phyloP scores from a whole-genome alignment of 1,139 yeast genomes.

The Yamadazyma sp. region DNA sequence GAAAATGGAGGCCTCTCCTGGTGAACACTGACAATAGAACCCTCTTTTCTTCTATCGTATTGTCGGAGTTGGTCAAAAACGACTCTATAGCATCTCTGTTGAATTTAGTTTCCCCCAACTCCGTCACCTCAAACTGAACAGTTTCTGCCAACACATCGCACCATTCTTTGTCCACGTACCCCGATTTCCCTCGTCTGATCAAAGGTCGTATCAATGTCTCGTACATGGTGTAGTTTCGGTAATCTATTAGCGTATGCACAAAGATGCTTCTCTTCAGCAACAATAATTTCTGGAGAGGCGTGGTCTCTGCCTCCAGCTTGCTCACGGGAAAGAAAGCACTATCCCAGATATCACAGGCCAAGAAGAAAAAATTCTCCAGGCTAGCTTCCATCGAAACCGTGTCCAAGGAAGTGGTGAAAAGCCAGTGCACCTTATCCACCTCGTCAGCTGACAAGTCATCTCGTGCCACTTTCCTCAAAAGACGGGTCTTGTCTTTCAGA shows the following conservation, averaged over 20 bases:
- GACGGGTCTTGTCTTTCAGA: background rate
- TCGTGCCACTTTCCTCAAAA: background rate
- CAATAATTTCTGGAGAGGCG: constrained; percentile 17
- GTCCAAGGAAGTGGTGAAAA: background rate
- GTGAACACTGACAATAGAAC: background rate
- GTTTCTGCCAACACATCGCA: constrained; percentile 24
- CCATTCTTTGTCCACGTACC: constrained; percentile 16
- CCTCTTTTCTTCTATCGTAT: constrained; percentile 16
- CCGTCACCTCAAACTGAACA: constrained; percentile 17
- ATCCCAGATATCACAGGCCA: constrained; percentile 25
- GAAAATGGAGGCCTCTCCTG: constrained; percentile 16
- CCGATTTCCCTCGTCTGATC: constrained; percentile 3
- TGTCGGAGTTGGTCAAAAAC: constrained; percentile 16
- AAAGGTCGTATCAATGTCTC: constrained; percentile 19
- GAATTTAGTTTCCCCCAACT: constrained; percentile 12
- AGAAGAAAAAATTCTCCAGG: constrained; percentile 8
- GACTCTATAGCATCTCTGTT: constrained; percentile 15
- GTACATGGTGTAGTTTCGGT: constrained; percentile 21
- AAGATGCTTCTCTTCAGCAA: constrained; percentile 20
- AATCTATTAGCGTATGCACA: constrained; percentile 23
- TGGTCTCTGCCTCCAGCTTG: constrained; percentile 4
- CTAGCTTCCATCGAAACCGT: background rate
- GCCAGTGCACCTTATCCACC: background rate
- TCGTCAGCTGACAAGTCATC: background rate
- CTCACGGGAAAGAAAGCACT: constrained; percentile 7